phyloP scores from a whole-genome alignment of 495 filamentous ascomycete genomes.

The Chaetomium tenue region DNA sequence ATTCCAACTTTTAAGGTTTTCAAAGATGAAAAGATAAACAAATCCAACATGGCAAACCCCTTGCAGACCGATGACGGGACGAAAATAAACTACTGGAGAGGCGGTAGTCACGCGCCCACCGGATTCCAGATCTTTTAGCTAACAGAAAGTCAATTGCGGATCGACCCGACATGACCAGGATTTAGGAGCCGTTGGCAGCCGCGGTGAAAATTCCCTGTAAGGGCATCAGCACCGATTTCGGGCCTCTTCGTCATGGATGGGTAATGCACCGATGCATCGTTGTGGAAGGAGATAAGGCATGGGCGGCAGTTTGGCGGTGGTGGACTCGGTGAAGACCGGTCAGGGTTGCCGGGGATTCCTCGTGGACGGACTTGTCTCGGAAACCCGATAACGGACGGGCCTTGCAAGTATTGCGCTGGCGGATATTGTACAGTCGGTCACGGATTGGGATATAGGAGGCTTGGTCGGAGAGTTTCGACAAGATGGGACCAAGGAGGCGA shows the following conservation, averaged over 20 bases:
- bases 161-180: conserved; percentile 32
- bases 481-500: no score
- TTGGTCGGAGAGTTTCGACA: no score
- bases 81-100: conserved; percentile 17
- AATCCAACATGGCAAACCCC: background rate
- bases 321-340: background rate
- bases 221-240: conserved; percentile 31
- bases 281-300: conserved; percentile 10
- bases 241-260: conserved; percentile 14
- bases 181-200: conserved; percentile 18
- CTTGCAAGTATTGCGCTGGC: background rate
- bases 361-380: no score
- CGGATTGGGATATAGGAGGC: background rate
- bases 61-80: conserved; percentile 9
- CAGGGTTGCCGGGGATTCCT: no score
- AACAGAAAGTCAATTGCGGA: conserved; percentile 36
- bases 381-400: conserved; percentile 4
- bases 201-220: background rate
- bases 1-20: background rate
- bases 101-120: conserved; percentile 30
- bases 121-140: conserved; percentile 29
- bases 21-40: background rate
- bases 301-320: conserved; percentile 5
- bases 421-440: background rate
- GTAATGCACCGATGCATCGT: conserved; percentile 19